phyloP scores from a whole-genome alignment of 306 rosid genomes.

The Cicer chorassanicum region DNA sequence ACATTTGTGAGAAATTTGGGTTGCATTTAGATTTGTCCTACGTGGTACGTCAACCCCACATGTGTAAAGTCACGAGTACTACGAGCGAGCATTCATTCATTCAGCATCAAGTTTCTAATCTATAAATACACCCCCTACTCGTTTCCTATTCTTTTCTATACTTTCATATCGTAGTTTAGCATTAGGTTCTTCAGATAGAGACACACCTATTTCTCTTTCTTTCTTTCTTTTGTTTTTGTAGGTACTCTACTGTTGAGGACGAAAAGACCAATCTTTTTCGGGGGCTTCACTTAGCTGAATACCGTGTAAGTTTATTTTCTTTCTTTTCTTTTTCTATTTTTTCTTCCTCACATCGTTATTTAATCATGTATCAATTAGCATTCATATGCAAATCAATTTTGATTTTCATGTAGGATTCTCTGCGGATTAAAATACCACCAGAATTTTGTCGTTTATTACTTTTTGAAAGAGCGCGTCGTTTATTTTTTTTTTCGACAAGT shows the following conservation, averaged over 20 bases:
- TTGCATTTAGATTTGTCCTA: constrained; percentile 40
- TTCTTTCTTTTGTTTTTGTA: constrained; percentile 20
- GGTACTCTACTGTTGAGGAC: constrained; percentile 30
- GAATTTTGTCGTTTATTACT: not conserved
- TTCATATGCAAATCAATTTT: not conserved
- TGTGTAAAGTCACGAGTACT: constrained; percentile 39
- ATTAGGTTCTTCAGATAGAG: constrained; percentile 41
- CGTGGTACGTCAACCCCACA: constrained; percentile 54
- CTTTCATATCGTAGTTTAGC: constrained; percentile 32
- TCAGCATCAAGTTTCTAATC: constrained; percentile 34
- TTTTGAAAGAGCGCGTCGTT: constrained; percentile 18
- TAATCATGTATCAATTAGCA: not conserved
- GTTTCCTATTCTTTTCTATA: constrained; percentile 1
- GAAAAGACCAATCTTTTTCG: constrained; percentile 4
- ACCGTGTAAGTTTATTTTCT: constrained; percentile 45
- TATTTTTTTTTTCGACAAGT: too few species aligned
- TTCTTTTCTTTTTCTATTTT: constrained; percentile 15
- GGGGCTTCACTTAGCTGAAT: constrained; percentile 34
- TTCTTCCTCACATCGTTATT: not conserved
- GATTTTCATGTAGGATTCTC: constrained; percentile 14
- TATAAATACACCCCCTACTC: constrained; percentile 52
- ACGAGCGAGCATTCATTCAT: constrained; percentile 25
- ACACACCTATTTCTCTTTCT: not conserved
- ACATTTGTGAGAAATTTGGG: constrained; percentile 42
- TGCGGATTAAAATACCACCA: not conserved